A percentile compares a stretch with the other conserved stretches of the same genome.
phyloP scores from a whole-genome alignment of 768 basidiomycete species.

The Boletellus ananas region DNA sequence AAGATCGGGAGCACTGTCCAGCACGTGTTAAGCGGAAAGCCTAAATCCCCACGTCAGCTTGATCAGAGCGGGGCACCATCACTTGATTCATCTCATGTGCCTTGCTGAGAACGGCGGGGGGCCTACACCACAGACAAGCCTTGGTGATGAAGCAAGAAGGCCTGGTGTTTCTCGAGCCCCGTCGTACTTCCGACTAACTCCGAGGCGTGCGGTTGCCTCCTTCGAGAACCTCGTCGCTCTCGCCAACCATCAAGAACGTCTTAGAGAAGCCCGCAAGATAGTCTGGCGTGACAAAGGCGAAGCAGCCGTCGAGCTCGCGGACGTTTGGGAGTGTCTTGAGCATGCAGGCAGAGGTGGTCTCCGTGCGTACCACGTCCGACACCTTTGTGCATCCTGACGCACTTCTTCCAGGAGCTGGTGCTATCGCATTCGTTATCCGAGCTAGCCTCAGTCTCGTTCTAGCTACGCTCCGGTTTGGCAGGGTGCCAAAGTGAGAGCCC shows the following conservation, averaged over 20 bases:
- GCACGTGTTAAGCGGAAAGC: neutral
- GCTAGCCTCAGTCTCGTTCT: constrained; percentile 81
- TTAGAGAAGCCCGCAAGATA: constrained; percentile 71
- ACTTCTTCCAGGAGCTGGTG: constrained; percentile 60
- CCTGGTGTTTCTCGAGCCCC: constrained; percentile 16
- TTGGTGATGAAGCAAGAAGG: neutral
- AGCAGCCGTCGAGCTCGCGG: constrained; percentile 63
- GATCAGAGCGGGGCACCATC: neutral
- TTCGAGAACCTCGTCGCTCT: constrained; percentile 84
- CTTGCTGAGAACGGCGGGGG: constrained; percentile 2
- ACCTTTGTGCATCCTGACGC: neutral
- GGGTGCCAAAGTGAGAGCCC: constrained; percentile 54
- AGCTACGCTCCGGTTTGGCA: constrained; percentile 67
- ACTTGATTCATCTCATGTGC: constrained; percentile 2
- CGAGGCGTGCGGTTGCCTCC: constrained; percentile 59
- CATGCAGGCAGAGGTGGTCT: constrained; percentile 71
- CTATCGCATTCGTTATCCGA: constrained; percentile 77
- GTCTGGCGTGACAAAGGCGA: constrained; percentile 81
- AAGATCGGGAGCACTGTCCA: neutral
- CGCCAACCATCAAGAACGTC: constrained; percentile 76
- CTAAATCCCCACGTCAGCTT: neutral
- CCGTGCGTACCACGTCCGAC: constrained; percentile 44
- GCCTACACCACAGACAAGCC: neutral
- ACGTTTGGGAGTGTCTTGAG: constrained; percentile 60
- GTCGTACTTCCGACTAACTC: constrained; percentile 49